Evolutionary conservation across 352 stramenopile genomes (phyloP), one percentile per base, ranked within the genome.

Genomic region (Phytopythium delawarense): DNA sequence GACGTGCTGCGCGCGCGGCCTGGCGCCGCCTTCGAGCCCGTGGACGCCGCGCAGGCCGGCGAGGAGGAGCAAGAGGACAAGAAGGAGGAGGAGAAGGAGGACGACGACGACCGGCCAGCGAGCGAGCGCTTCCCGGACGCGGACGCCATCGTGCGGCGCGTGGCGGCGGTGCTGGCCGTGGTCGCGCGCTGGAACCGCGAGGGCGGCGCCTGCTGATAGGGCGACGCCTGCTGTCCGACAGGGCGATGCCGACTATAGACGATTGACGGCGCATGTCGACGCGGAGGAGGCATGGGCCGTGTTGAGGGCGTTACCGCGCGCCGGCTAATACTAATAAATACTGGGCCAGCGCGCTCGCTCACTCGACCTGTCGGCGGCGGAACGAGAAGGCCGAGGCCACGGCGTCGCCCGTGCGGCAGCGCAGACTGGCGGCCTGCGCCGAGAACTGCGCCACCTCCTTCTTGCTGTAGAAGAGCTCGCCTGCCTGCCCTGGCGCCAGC

Each of bases 371-470:
- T 8, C 55, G 55, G 37, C 55, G 55, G 55, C 55, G 55, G 55
- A 61, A 61, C 8, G 37, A 37, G 16, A 61, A 50, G 37, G 55
- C 55, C n/a, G 55, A 37, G 37, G 55, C 46, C 61, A 89, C 56
- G 25, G 71, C 80, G 40, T 87, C 78, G 35, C 78, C 80, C 12
- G 80, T 89, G 66, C 80, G 80, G 37, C 69, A 69, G 23, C 69
- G 48, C 16, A 89, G 52, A 67, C 78, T 89, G 2, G 71, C 67
- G 2, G 80, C 78, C 44, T 81, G 76, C 44, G 73, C 70, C 48
- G 78, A 82, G 66, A 89, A 89, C 55, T 70, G 75, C 49, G 79
- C 72, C 56, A 89, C 78, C 18, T 89, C 80, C 44, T 84, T 71
- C 34, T 75, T 76, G 55, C 65, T 84, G 70, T 89, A 89, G 52